Base-by-base conservation (phyloP, 148 eudicot species). In the Silene latifolia region DNA sequence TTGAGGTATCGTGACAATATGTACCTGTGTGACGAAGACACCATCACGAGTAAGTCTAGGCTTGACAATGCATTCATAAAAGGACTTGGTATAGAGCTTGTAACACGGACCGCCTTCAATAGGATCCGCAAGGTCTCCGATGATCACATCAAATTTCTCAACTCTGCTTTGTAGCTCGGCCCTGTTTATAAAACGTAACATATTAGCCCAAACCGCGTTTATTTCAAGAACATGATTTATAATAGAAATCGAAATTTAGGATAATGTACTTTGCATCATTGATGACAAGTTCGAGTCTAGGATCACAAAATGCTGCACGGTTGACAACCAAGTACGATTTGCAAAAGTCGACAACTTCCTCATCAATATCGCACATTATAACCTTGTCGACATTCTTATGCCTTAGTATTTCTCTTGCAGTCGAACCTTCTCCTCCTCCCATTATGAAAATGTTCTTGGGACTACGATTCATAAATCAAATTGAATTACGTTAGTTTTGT, bases 381-480 rank as follows among this genome's bases (percentile, higher is more conserved):
- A 93, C 90, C 80, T 89, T 93, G 35, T 88, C 86, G 32, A 90
- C 86, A 21, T 86, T 80, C 67, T 77, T 84, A 82, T 93, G 96
- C 74, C 96, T 85, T 20, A 93, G 88, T 56, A 90, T 80, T 81
- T 93, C 98, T 77, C 98, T 87, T 58, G 93, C 97, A 62, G 98
- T 93, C 15, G 98, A 93, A 68, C 98, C 98, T 88, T 93, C 98
- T 80, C 98, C 98, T 80, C 98, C 98, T 66, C 98, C 98, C 98
- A 93, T 93, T 9, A 93, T 89, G 75, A 93, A 93, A 44, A 91
- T 42, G 19, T 77, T 85, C 76, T 84, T 86, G 19, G 98, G 91
- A 77, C 98, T 93, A 80, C 68, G 60, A 79, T 56, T 63, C 42
- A 7, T n/a, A n/a, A n/a, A n/a, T n/a, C n/a, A n/a, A n/a, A 73